These are phyloP conservation scores for Silene noctiflora DNA, from an alignment of 179 eudicot species.

Conservation along the genomic window DNA sequence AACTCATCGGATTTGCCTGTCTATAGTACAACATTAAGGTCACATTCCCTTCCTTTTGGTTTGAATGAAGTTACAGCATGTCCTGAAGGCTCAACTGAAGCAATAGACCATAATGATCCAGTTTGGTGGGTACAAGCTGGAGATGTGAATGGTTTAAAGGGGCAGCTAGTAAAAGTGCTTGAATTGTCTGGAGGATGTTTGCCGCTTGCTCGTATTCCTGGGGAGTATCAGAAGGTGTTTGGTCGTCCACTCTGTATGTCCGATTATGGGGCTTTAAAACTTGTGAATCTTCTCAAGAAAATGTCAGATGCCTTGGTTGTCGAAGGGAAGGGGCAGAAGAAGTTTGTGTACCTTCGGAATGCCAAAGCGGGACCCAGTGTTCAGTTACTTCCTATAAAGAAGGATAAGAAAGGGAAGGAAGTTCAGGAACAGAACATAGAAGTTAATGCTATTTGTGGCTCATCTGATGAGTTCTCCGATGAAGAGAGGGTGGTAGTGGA, in stretches of 20 bases:
- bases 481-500: slow-evolving; percentile 57
- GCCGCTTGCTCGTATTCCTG: slow-evolving; percentile 58
- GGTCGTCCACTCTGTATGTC: slow-evolving; percentile 75
- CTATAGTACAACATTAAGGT: slow-evolving; percentile 38
- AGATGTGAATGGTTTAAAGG: slow-evolving; percentile 70
- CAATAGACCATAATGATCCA: slow-evolving; percentile 36
- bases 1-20: slow-evolving; percentile 40
- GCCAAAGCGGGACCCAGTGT: slow-evolving; percentile 38
- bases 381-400: slow-evolving; percentile 36
- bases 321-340: slow-evolving; percentile 66
- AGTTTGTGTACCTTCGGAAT: slow-evolving; percentile 49
- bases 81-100: slow-evolving; percentile 10
- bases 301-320: slow-evolving; percentile 57
- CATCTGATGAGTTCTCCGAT: slow-evolving; percentile 82
- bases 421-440: slow-evolving; percentile 45
- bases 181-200: slow-evolving; percentile 67
- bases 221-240: slow-evolving; percentile 72
- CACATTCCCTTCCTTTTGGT: slow-evolving; percentile 55
- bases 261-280: slow-evolving; percentile 74
- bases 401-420: slow-evolving; percentile 59
- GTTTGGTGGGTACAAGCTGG: slow-evolving; percentile 79
- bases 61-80: slow-evolving; percentile 38
- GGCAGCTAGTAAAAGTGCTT: slow-evolving; percentile 70
- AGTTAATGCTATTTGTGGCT: slow-evolving; percentile 35
- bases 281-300: slow-evolving; percentile 72